phyloP scores from a whole-genome alignment of 78 protist species.

The Cavenderia fasciculata region DNA sequence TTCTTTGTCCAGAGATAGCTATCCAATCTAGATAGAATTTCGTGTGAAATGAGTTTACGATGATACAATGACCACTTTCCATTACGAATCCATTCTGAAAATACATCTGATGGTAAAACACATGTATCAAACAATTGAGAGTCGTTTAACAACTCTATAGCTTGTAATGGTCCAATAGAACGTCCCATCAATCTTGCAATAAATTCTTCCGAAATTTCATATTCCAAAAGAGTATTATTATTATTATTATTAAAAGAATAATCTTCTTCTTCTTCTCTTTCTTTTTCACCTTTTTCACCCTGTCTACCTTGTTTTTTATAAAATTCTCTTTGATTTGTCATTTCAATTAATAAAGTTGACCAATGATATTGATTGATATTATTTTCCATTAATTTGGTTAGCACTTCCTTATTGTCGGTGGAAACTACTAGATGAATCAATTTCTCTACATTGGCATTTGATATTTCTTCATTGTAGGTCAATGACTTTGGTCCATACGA shows the following conservation, averaged over 20 bases:
- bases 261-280: background rate
- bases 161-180: slow-evolving; percentile 57
- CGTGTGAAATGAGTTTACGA: slow-evolving; percentile 24
- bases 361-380: slow-evolving; percentile 12
- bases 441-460: slow-evolving; percentile 1
- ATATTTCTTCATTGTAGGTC: background rate
- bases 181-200: slow-evolving; percentile 25
- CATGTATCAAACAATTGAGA: slow-evolving; percentile 17
- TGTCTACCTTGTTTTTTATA: background rate
- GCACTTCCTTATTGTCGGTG: slow-evolving; percentile 11
- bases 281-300: background rate
- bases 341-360: slow-evolving; percentile 2
- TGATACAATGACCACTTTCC: slow-evolving; percentile 67
- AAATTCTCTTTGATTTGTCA: background rate
- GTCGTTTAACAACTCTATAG: slow-evolving; percentile 29
- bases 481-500: slow-evolving; percentile 1
- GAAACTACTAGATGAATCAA: background rate
- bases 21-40: slow-evolving; percentile 30
- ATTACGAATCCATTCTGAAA: slow-evolving; percentile 39
- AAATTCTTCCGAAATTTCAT: slow-evolving; percentile 6
- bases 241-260: background rate
- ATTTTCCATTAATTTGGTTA: slow-evolving; percentile 10
- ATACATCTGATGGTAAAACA: background rate
- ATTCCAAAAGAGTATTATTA: no score
- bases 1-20: slow-evolving; percentile 67